Percentiles rank a stretch among this genome's conserved stretches.
phyloP scores from a whole-genome alignment of 371 early-diverging fungal genomes.

The Mortierella polycephala region DNA sequence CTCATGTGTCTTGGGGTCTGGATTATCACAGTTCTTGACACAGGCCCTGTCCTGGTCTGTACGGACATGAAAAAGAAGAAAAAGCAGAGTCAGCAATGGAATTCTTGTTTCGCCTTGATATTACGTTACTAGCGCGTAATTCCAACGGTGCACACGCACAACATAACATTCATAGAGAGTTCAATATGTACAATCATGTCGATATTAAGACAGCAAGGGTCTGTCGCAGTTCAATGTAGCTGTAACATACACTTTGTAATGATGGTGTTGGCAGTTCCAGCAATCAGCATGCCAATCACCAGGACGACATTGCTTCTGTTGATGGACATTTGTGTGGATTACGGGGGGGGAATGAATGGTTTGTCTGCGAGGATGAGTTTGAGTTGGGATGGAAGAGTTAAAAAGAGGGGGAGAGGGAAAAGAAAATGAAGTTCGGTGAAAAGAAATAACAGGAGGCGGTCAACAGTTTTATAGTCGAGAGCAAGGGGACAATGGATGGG shows the following conservation, averaged over 20 bases:
- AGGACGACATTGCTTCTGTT: slow-evolving; percentile 57
- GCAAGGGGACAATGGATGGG: background rate
- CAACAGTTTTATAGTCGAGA: background rate
- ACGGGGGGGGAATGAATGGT: background rate
- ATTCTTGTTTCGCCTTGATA: background rate
- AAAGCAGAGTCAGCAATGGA: background rate
- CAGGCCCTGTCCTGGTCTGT: slow-evolving; percentile 85
- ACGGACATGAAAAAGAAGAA: background rate
- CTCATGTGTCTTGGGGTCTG: slow-evolving; percentile 74
- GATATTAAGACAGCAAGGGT: no score
- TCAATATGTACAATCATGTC: no score
- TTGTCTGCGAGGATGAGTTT: background rate
- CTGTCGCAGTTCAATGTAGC: no score
- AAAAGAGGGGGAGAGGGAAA: background rate
- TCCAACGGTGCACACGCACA: no score
- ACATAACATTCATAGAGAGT: no score
- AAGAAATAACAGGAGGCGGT: background rate
- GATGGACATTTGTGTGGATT: slow-evolving; percentile 43
- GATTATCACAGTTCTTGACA: slow-evolving; percentile 86
- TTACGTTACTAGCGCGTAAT: no score
- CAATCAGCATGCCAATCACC: slow-evolving; percentile 81
- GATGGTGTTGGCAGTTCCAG: slow-evolving; percentile 88
- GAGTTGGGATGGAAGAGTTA: background rate
- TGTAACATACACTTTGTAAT: slow-evolving; percentile 71
- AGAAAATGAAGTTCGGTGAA: background rate